Base-by-base conservation (phyloP, 192 early-diverging fungal genomes). In the Phycomyces blakesleeanus region DNA sequence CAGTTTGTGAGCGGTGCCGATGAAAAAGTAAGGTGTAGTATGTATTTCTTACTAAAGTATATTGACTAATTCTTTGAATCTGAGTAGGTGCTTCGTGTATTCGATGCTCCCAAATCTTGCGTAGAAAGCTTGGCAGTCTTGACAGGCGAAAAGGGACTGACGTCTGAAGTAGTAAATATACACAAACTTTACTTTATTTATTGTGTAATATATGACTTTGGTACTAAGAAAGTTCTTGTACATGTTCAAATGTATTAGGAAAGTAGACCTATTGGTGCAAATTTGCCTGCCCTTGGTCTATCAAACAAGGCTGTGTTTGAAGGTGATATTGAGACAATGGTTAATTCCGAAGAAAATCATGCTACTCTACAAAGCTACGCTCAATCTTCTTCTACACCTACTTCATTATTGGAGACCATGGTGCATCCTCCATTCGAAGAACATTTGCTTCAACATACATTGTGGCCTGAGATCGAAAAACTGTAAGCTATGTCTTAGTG, bases 401-500 rank as follows among this genome's bases (percentile, higher is more conserved):
- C 42, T 20, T 74, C 57, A n/a, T 67, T 71, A 29, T 16, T 61
- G 24, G 67, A 81, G 16, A 75, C 64, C 27, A 67, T 85, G 74
- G 64, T 51, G 1, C 72, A 78, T 34, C 93, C 91, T 53, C 97
- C 94, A 8, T 82, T 93, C 63, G 97, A 98, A 73, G 93, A 95
- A 64, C 87, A 92, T 58, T 79, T 97, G 34, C 63, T 90, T 64
- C 90, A 93, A 60, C 83, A 90, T 71, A 94, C 94, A 26, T 77
- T 98, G 18, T 98, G 97, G 97, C 95, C 97, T 1, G 97, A 98
- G 79, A 78, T 87, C 8, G 88, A 95, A 64, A 97, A 98, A 74
- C 81, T 97, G 66, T 98, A 58, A 78, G 63, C 66, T 1, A 11
- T 0, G 22, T 1, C 21, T 18, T 14, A 21, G 9, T 41, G 6